Evolutionary conservation across 306 rosid genomes (phyloP).

Genomic region (Amphicarpaea edgeworthii): DNA sequence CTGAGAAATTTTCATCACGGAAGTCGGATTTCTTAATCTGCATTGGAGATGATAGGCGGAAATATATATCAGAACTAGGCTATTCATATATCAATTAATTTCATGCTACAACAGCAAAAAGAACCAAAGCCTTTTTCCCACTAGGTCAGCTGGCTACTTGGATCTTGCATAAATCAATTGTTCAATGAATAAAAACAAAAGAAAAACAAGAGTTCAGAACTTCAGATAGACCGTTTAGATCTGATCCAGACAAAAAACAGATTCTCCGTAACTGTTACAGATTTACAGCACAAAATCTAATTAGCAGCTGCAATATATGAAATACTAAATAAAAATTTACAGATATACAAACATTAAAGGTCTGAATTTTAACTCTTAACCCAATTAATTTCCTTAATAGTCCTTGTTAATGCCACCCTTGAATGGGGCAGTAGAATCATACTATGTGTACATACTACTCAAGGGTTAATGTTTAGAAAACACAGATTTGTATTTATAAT

Average conservation of each 20-base stretch:
- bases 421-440: conserved; percentile 20
- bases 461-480: conserved; percentile 19
- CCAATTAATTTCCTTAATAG: not conserved
- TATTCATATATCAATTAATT: conserved; percentile 3
- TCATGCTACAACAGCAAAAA: conserved; percentile 1
- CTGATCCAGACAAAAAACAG: conserved; percentile 25
- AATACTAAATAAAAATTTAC: conserved; percentile 5
- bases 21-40: conserved; percentile 89
- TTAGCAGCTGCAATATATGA: conserved; percentile 9
- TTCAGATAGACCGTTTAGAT: conserved; percentile 2
- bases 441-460: not conserved
- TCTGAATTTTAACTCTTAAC: not conserved
- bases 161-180: not conserved
- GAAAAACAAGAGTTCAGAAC: not conserved
- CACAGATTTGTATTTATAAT: not conserved
- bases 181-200: too few species aligned
- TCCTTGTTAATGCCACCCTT: conserved; percentile 21
- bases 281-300: conserved; percentile 36
- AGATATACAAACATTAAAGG: conserved; percentile 8
- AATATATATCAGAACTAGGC: conserved; percentile 37
- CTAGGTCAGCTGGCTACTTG: not conserved
- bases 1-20: conserved; percentile 85
- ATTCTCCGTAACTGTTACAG: conserved; percentile 21
- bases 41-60: conserved; percentile 41
- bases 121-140: conserved; percentile 15